Evolutionary conservation across 2,329 filamentous ascomycete genomes (phyloP).

Genomic region (Exophiala sideris): DNA sequence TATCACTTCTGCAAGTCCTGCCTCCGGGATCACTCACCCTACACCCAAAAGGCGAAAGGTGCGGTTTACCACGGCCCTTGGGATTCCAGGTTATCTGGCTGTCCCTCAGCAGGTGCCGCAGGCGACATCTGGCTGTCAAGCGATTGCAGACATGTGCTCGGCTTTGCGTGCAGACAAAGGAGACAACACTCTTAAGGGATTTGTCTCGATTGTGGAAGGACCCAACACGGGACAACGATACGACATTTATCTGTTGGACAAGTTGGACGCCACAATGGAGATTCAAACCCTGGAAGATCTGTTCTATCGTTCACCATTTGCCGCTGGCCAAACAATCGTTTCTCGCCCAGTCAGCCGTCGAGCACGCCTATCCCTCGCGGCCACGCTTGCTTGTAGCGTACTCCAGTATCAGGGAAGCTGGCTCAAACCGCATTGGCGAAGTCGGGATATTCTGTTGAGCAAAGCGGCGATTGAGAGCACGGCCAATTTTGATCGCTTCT

Average conservation of each 20-base stretch:
- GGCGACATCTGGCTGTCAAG: background rate
- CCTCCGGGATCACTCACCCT: background rate
- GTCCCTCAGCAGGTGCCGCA: background rate
- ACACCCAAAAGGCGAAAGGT: background rate
- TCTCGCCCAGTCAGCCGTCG: background rate
- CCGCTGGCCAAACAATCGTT: background rate
- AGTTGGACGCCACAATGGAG: background rate
- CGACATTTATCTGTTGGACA: background rate
- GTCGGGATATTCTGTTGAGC: conserved; percentile 6
- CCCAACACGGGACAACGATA: background rate
- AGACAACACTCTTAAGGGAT: background rate
- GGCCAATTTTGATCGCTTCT: background rate
- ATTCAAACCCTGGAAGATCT: background rate
- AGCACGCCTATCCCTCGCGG: conserved; percentile 3
- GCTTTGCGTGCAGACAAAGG: background rate
- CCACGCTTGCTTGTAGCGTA: conserved; percentile 6
- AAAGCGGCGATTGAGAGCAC: background rate
- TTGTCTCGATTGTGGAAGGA: background rate
- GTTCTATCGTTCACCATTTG: background rate
- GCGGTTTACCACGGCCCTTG: too few relatives aligned
- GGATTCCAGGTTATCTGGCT: background rate
- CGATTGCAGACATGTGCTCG: background rate
- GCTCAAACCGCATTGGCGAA: conserved; percentile 2
- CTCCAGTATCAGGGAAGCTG: conserved; percentile 10
- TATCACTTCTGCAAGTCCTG: background rate